Conservation (phyloP, 805 yeast species). For the Yamadazyma takamatsuzukensis region DNA sequence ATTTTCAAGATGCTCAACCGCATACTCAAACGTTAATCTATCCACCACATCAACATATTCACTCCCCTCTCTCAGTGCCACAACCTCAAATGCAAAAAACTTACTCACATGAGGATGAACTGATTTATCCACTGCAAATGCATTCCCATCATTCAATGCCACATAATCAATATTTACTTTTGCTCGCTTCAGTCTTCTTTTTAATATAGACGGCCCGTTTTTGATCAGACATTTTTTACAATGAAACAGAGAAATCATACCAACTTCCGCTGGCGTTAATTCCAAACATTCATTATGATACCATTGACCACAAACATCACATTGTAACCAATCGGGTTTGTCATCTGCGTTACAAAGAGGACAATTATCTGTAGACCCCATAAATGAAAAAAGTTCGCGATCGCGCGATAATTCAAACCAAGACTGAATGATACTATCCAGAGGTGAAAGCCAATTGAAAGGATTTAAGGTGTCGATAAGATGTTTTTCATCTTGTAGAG, state of each 20-base stretch:
- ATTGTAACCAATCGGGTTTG: slow-evolving; percentile 52
- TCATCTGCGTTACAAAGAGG: slow-evolving; percentile 16
- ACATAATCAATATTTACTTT: slow-evolving; percentile 64
- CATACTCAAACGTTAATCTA: slow-evolving; percentile 35
- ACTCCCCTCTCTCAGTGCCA: slow-evolving; percentile 13
- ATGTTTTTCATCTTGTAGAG: no score
- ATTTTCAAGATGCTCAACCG: slow-evolving; percentile 25
- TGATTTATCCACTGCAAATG: slow-evolving; percentile 42
- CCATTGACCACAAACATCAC: slow-evolving; percentile 55
- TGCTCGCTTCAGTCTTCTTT: slow-evolving; percentile 54
- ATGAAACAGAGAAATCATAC: slow-evolving; percentile 46
- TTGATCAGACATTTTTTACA: slow-evolving; percentile 45
- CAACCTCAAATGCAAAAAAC: slow-evolving; percentile 26
- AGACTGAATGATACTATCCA: no score
- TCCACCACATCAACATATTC: slow-evolving; percentile 22
- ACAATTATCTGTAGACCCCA: slow-evolving; percentile 18
- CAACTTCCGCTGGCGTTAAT: slow-evolving; percentile 31
- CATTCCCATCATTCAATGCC: slow-evolving; percentile 74
- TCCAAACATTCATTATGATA: slow-evolving; percentile 49
- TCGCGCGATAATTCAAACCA: no score
- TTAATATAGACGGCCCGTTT: slow-evolving; percentile 49
- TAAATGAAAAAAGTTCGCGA: neutral
- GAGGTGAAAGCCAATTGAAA: no score
- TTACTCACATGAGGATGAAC: slow-evolving; percentile 50
- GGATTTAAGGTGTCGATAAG: no score